Base-by-base conservation (phyloP, 768 basidiomycete species). In the Ramaria sp. region DNA sequence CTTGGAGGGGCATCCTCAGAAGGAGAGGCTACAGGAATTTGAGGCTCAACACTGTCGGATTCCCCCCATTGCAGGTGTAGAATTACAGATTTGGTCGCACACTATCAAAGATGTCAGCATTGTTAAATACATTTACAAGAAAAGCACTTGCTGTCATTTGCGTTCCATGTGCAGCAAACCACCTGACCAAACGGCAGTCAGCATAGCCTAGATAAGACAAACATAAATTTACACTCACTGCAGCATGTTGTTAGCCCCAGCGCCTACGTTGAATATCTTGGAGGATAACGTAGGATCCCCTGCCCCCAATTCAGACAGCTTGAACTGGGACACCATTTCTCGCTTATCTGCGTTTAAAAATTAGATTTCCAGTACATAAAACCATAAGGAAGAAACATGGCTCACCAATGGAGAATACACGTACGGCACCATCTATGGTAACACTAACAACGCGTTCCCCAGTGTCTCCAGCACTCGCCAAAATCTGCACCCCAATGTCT, bases 271-370 rank as follows among this genome's bases (percentile, higher is more conserved):
- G 61, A 79, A 78, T 53, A 94, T 64, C 61, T 81, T 87, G 1
- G 79, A 68, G 57, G 75, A 82, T 60, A 88, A 62, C 22, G 78
- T 70, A 16, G 84, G 82, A 65, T 91, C 84, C 0, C 77, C 68
- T 0, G 69, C 79, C 18, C 82, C 86, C 42, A 95, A 69, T 56
- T 91, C 88, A 2, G 82, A 79, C 42, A 95, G 73, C 65, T 84
- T 91, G 73, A 91, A 93, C 64, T 93, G 90, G 7, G 87, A 88
- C 12, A 94, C 78, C 92, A 95, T 94, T 67, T 93, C 89, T 57
- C 89, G 71, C 30, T 83, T 77, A 27, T 69, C 78, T 79, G 50
- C 15, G 38, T 47, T 49, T 51, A 70, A 74, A 76, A 51, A 8
- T 51, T 2, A 28, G 30, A 55, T 42, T 30, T 18, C 24, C 52